phyloP scores from a whole-genome alignment of 106 monocot species.

The Platanthera zijinensis region DNA sequence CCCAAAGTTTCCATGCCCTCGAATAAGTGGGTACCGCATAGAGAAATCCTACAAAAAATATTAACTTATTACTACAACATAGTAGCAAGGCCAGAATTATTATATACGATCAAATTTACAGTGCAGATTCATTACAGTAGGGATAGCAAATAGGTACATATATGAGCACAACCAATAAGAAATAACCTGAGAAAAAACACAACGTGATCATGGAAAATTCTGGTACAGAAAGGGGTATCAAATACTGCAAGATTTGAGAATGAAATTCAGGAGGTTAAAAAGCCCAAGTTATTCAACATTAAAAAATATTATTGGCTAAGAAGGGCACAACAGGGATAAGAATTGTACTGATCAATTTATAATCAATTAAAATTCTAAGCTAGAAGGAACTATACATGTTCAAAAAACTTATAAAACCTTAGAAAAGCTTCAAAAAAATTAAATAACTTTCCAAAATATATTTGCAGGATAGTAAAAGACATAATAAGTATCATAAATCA shows the following conservation, averaged over 20 bases:
- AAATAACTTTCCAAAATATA: too few species aligned
- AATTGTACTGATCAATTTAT: neutral
- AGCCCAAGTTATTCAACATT: too few species aligned
- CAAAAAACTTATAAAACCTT: too few species aligned
- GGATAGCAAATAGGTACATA: neutral
- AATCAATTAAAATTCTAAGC: too few species aligned
- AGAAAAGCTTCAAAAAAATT: too few species aligned
- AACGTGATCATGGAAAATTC: neutral
- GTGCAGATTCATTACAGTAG: neutral
- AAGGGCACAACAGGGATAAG: neutral
- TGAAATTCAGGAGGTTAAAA: too few species aligned
- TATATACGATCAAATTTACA: neutral
- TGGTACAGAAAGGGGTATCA: neutral
- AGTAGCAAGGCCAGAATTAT: neutral
- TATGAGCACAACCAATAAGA: neutral
- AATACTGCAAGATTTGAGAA: neutral
- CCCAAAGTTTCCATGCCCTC: conserved; percentile 97
- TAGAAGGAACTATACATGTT: too few species aligned
- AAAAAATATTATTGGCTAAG: neutral
- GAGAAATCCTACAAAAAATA: conserved; percentile 70
- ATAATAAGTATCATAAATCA: too few species aligned
- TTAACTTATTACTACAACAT: neutral
- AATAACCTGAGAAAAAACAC: neutral
- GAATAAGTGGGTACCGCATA: conserved; percentile 76
- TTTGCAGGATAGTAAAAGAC: too few species aligned